Evolutionary conservation across 148 eudicot genomes (phyloP), one percentile per base, ranked within the genome.

Genomic region (Vaccinium macrocarpon): DNA sequence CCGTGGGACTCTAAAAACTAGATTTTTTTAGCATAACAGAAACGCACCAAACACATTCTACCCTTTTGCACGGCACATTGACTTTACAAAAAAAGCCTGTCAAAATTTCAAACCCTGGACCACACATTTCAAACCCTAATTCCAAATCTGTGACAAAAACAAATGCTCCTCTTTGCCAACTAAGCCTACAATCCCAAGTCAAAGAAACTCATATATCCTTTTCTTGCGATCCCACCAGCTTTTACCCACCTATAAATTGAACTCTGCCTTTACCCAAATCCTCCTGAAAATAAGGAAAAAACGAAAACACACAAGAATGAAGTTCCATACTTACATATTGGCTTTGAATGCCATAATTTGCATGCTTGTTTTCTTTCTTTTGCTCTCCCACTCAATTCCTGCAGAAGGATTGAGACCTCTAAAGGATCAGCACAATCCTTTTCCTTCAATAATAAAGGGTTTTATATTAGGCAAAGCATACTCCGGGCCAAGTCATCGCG

Each of bases 401-500:
- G 56, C 32, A 3, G 42, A 82, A 48, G 77, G 84, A 62, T 70
- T 70, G 50, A 82, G 84, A 82, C 77, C 77, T 70, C 77, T 82
- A 4, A 15, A 68, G 16, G 77, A 82, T 82, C 48, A 29, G 15
- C 1, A 51, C 59, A 50, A 35, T 19, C 35, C 84, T 82, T 51
- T n/a, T 27, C 18, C 49, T 66, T 70, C 38, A 11, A 7, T 42
- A 13, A n/a, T 56, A 16, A 62, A 81, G 38, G n/a, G 29, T 51
- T 68, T 68, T 19, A 13, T 59, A n/a, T 5, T 81, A 9, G 51
- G 29, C 13, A 73, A 55, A 56, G 84, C 72, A 42, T 85, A 85
- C 71, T 85, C 87, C 0, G 87, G 87, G 75, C 87, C 87, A 4
- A 85, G 84, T 74, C 51, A 19, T 19, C 87, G 87, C 7, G 87